phyloP scores from a whole-genome alignment of 495 filamentous ascomycete species.

The Neurospora hispaniola region DNA sequence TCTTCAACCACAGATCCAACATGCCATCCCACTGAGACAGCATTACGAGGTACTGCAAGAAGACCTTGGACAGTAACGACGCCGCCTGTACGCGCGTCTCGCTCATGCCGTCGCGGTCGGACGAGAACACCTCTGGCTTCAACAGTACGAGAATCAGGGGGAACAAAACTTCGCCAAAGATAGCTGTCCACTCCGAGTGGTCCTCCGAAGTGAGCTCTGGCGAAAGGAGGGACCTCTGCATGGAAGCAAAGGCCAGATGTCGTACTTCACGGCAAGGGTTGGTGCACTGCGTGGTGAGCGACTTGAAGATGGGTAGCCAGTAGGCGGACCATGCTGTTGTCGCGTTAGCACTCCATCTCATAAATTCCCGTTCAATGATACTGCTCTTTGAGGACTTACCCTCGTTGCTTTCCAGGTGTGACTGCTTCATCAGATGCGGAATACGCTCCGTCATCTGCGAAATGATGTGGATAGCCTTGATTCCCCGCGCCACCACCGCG shows the following conservation, averaged over 20 bases:
- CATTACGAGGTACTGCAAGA: slow-evolving; percentile 83
- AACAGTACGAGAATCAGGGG: slow-evolving; percentile 82
- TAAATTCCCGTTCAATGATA: not conserved
- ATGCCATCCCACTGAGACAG: slow-evolving; percentile 82
- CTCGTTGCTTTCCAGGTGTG: slow-evolving; percentile 81
- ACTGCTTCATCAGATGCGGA: slow-evolving; percentile 78
- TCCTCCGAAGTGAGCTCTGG: slow-evolving; percentile 62
- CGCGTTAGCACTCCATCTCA: slow-evolving; percentile 12
- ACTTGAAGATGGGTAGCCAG: slow-evolving; percentile 90
- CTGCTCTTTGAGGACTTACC: slow-evolving; percentile 35
- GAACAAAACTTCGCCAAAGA: slow-evolving; percentile 91
- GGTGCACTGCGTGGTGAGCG: slow-evolving; percentile 77
- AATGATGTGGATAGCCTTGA: slow-evolving; percentile 70
- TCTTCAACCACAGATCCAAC: slow-evolving; percentile 85
- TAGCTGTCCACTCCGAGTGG: slow-evolving; percentile 84
- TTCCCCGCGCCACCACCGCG: slow-evolving; percentile 63
- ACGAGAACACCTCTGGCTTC: slow-evolving; percentile 91
- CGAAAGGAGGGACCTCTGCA: slow-evolving; percentile 80
- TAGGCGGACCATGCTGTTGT: slow-evolving; percentile 85
- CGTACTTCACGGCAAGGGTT: slow-evolving; percentile 94
- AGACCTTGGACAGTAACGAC: slow-evolving; percentile 86
- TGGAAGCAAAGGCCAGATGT: slow-evolving; percentile 72
- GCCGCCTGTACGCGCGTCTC: slow-evolving; percentile 90
- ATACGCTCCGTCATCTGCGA: slow-evolving; percentile 70
- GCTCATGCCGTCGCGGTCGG: slow-evolving; percentile 86